A percentile compares a stretch with the other conserved stretches of the same genome.
Evolutionary conservation across 371 early-diverging fungal species (phyloP).

Genomic region (Smittium mucronatum): DNA sequence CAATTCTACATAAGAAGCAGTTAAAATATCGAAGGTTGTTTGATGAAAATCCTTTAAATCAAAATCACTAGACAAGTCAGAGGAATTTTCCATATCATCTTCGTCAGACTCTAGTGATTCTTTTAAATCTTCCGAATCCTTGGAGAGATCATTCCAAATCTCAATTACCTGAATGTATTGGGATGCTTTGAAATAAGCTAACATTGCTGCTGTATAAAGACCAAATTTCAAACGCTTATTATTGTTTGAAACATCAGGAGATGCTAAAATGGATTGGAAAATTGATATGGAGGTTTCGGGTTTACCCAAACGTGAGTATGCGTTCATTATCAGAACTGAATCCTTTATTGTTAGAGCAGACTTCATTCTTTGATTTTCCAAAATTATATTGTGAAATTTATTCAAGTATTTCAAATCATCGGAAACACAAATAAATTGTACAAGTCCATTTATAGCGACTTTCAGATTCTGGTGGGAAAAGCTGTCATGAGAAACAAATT

Average conservation of each 20-base stretch:
- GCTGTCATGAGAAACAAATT: neutral
- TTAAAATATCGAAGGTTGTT: neutral
- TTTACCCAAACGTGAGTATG: neutral
- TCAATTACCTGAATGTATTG: neutral
- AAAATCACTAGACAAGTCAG: neutral
- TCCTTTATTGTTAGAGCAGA: neutral
- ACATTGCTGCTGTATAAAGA: conserved; percentile 3
- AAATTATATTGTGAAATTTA: neutral
- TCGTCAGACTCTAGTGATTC: neutral
- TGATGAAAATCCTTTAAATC: neutral
- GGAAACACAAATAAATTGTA: neutral
- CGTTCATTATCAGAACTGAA: neutral
- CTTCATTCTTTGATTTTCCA: neutral
- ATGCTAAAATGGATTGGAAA: neutral
- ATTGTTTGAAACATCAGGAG: neutral
- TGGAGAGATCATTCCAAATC: neutral
- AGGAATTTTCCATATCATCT: neutral
- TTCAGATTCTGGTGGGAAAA: neutral
- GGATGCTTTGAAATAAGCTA: neutral
- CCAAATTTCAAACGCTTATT: neutral
- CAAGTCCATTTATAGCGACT: neutral
- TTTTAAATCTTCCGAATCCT: neutral
- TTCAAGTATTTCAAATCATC: neutral
- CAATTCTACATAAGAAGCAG: neutral
- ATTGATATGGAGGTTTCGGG: neutral